Base-by-base conservation (phyloP, 306 rosid genomes). In the Cotoneaster glaucophyllus region DNA sequence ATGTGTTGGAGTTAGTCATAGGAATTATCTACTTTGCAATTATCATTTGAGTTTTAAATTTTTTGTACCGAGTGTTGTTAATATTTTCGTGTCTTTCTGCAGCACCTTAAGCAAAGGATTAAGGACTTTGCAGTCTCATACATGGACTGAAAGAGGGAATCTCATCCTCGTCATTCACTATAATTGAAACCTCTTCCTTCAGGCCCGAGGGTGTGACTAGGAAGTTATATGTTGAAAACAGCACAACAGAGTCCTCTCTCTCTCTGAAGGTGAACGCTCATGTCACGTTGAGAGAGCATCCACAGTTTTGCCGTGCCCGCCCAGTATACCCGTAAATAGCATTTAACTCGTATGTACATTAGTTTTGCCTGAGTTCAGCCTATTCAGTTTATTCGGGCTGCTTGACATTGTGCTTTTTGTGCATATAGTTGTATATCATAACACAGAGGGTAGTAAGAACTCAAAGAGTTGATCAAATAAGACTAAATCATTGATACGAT, bases 41-140 rank as follows among this genome's bases (percentile, higher is more conserved):
- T 6, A 15, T 6, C 67, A n/a, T 44, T n/a, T 0, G 29, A 41
- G 37, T 54, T 57, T 18, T 2, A 54, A 59, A 76, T 6, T n/a
- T 29, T 48, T 48, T 21, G 24, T 29, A 31, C 19, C 2, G 24
- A 28, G 9, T 28, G 11, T 53, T 50, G 9, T 65, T 31, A 64
- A 24, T 7, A 18, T 66, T 56, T 54, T 53, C 39, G 53, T 26
- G 59, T 26, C 64, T 82, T 71, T 17, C 53, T 86, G 90, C 96
- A 95, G 98, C 84, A 85, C 76, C 79, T 88, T 24, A 96, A 96
- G 86, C 87, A 67, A 80, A 88, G 84, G 86, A 85, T 96, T 50
- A 88, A 75, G 78, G 97, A 96, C 70, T 96, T 80, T 71, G 89
- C 85, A 22, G 29, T 56, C 57, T 73, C 89, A 11, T 83, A 73